Evolutionary conservation across 169 alveolate genomes (phyloP), one percentile per base, ranked within the genome.

Genomic region (Eimeria sp.): DNA sequence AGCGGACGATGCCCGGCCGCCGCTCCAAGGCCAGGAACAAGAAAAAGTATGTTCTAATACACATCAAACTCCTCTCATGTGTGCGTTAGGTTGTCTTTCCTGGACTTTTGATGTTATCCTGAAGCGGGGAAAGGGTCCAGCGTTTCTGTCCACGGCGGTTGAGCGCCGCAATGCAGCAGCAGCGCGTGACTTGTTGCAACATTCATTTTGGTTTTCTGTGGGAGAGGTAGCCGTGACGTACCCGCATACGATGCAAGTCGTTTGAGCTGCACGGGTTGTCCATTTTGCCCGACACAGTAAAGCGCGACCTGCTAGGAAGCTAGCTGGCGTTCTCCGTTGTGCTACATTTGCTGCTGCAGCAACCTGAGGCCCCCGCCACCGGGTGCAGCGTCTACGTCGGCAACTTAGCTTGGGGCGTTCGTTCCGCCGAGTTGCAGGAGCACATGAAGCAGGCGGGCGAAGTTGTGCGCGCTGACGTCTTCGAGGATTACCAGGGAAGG

Each of bases 381-480:
- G 98, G 96, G 49, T 98, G 99, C 88, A 86, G 99, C 58, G 99
- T 98, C 67, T 98, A 98, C 89, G 99, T 98, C 58, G 99, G 99
- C 20, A 98, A 98, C 96, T 95, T 98, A 57, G 98, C 99, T 34
- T 98, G 99, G 99, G 97, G 97, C 67, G 99, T 98, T 5, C 98
- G 97, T 67, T 98, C 99, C 98, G 99, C 98, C 47, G 98, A 98
- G 87, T 96, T 98, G 58, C 98, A 98, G 98, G 98, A 97, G 82
- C 99, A 98, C 97, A 98, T 98, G 99, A 98, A 97, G 86, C 98
- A 98, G 92, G 99, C 98, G 13, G 99, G 99, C 43, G 98, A 97
- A 47, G 99, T 98, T 27, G 95, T 98, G 45, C 95, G 99, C 65
- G 99, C 99, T 45, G 99, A 98, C 54, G 98, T 98, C 57, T 97